Conservation (phyloP, 2,329 filamentous ascomycete genomes). For the Davidsoniella neocaledoniae region DNA sequence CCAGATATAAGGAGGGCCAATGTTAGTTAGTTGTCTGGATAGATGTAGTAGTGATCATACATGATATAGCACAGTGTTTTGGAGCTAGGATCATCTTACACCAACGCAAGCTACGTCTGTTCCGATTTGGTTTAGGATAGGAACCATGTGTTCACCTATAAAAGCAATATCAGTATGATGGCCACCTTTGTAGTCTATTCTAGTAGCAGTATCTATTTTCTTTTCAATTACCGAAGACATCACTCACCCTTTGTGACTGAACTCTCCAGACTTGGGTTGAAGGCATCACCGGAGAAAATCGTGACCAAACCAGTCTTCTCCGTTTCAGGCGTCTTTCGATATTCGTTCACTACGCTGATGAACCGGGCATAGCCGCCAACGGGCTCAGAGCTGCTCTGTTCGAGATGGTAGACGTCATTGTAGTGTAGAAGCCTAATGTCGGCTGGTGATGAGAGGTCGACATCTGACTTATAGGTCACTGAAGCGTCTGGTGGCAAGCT, state of each 20-base stretch:
- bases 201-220: neutral
- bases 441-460: conserved; percentile 25
- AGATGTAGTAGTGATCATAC: too few species aligned
- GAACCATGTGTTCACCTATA: conserved; percentile 67
- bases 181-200: neutral
- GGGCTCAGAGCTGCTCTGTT: conserved; percentile 58
- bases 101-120: conserved; percentile 72
- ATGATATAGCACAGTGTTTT: neutral
- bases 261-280: conserved; percentile 80
- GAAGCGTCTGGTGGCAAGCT: conserved; percentile 6
- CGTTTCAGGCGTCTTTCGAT: conserved; percentile 40
- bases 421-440: conserved; percentile 74
- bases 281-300: conserved; percentile 82
- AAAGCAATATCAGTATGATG: neutral
- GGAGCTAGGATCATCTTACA: conserved; percentile 30
- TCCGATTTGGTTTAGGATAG: conserved; percentile 59
- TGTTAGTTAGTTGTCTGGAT: too few species aligned
- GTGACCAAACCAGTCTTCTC: conserved; percentile 53
- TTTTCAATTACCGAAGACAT: neutral
- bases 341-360: conserved; percentile 60
- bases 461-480: conserved; percentile 6
- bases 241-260: conserved; percentile 64
- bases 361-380: conserved; percentile 71
- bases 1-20: neutral
- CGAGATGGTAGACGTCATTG: conserved; percentile 89